Evolutionary conservation across 192 early-diverging fungal genomes (phyloP).

Genomic region (Chytriomyces sp.): DNA sequence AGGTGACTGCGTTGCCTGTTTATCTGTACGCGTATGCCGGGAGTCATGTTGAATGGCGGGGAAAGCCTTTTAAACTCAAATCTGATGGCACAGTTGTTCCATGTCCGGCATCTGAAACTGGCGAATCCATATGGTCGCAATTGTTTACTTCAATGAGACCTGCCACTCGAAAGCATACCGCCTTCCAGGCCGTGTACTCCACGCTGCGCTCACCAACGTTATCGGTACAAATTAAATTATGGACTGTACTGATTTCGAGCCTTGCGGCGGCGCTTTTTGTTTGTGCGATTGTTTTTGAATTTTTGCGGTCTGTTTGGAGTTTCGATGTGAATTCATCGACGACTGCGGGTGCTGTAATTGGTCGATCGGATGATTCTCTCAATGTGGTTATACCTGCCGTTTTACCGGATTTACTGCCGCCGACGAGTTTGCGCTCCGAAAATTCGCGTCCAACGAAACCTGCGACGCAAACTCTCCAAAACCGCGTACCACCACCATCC

Average conservation of each 20-base stretch:
- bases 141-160: too few species aligned
- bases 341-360: not conserved
- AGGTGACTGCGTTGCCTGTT: slow-evolving; percentile 82
- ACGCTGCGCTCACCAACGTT: not conserved
- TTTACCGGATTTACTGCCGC: too few species aligned
- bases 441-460: too few species aligned
- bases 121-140: too few species aligned
- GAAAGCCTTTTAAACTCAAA: slow-evolving; percentile 50
- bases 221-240: not conserved
- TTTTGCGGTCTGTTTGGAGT: not conserved
- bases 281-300: not conserved
- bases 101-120: not conserved
- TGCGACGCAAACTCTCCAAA: too few species aligned
- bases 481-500: too few species aligned
- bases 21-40: slow-evolving; percentile 82
- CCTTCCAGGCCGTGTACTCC: not conserved
- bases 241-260: not conserved
- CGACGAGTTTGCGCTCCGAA: too few species aligned
- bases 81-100: slow-evolving; percentile 50
- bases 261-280: slow-evolving; percentile 1
- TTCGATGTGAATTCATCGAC: not conserved
- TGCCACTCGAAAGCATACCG: not conserved
- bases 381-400: too few species aligned
- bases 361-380: not conserved
- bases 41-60: slow-evolving; percentile 87